phyloP scores from a whole-genome alignment of 495 filamentous ascomycete genomes.

The Aspergillus panamensis region DNA sequence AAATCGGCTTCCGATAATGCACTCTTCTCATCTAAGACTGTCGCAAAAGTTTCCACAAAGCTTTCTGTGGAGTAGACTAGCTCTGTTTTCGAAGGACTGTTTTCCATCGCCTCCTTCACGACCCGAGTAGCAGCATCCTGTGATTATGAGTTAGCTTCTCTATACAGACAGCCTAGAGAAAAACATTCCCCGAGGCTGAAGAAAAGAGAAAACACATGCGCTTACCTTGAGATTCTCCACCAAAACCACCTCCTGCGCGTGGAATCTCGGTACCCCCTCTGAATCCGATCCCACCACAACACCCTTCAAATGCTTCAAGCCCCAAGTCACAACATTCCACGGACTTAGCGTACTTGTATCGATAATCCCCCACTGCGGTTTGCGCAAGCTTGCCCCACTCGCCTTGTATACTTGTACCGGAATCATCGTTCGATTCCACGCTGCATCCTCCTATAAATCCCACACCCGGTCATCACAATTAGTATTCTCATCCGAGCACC shows the following conservation, averaged over 20 bases:
- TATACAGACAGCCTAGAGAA: too few species aligned
- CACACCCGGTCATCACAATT: background rate
- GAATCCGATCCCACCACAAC: slow-evolving; percentile 44
- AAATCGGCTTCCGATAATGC: slow-evolving; percentile 63
- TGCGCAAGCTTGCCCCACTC: slow-evolving; percentile 51
- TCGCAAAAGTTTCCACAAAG: slow-evolving; percentile 58
- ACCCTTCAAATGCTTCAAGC: slow-evolving; percentile 64
- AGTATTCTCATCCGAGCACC: background rate
- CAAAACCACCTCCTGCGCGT: slow-evolving; percentile 47
- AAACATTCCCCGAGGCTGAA: background rate
- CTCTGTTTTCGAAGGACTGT: slow-evolving; percentile 48
- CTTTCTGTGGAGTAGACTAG: slow-evolving; percentile 63
- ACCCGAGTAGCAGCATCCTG: slow-evolving; percentile 47
- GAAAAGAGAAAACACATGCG: background rate
- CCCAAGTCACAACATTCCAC: slow-evolving; percentile 70
- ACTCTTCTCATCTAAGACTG: slow-evolving; percentile 46
- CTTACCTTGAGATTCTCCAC: slow-evolving; percentile 52
- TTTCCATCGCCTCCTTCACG: slow-evolving; percentile 41
- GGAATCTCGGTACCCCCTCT: slow-evolving; percentile 31
- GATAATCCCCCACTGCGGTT: slow-evolving; percentile 56
- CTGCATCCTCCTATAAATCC: slow-evolving; percentile 57
- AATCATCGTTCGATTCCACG: slow-evolving; percentile 64
- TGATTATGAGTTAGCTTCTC: background rate
- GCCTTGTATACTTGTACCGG: slow-evolving; percentile 59
- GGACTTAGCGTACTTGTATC: slow-evolving; percentile 45